These are phyloP conservation scores for Scytalidium lignicola DNA, from an alignment of 2,329 filamentous ascomycete genomes.

Conservation along the genomic window DNA sequence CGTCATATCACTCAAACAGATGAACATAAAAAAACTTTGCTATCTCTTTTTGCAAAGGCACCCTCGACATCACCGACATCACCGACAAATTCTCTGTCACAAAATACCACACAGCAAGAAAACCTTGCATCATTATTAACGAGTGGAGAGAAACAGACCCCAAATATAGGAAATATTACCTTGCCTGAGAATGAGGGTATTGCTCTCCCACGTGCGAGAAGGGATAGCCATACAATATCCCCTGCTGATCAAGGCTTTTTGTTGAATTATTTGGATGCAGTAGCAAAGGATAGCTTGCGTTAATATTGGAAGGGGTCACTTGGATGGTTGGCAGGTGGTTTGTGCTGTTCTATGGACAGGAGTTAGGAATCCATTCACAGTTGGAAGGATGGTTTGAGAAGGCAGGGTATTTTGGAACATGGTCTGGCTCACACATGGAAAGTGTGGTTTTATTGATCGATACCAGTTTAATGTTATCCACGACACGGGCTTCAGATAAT, in stretches of 20 bases:
- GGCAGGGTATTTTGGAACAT: background rate
- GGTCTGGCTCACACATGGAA: background rate
- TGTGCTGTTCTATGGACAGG: background rate
- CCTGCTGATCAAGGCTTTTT: constrained; percentile 72
- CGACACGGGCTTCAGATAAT: too few species aligned
- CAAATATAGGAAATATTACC: constrained; percentile 24
- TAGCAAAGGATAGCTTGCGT: constrained; percentile 16
- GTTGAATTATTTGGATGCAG: constrained; percentile 64
- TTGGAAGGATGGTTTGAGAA: background rate
- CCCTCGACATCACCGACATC: constrained; percentile 6
- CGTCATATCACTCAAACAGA: constrained; percentile 35
- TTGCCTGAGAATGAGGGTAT: constrained; percentile 18
- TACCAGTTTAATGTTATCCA: background rate
- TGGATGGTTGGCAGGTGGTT: background rate
- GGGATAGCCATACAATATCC: constrained; percentile 50
- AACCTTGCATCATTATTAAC: constrained; percentile 4
- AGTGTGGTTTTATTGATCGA: background rate
- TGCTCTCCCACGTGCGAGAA: background rate
- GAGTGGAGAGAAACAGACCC: constrained; percentile 10
- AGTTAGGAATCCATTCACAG: background rate
- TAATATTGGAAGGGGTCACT: background rate
- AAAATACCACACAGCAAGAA: background rate
- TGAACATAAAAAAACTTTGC: constrained; percentile 41
- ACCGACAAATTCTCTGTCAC: background rate
- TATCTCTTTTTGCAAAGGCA: constrained; percentile 24